These are phyloP conservation scores for Haematococcus lacustris DNA, from an alignment of 139 green algal genomes.

Conservation along the genomic window DNA sequence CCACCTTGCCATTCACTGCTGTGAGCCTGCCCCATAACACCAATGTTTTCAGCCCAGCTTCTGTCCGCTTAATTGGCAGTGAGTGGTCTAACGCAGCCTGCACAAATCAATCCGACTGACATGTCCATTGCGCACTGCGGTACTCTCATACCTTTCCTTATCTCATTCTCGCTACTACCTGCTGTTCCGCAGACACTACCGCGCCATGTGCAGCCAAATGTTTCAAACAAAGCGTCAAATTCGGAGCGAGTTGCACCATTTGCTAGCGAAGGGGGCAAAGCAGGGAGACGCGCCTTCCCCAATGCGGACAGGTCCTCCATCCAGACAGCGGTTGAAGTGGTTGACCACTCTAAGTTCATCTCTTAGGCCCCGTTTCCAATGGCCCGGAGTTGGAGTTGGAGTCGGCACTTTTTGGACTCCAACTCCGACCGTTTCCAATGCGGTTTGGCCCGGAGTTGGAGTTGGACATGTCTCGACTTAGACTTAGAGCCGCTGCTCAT, in stretches of 20 bases:
- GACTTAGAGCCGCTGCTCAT: too few species aligned
- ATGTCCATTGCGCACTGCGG: not conserved
- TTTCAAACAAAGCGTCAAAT: slow-evolving; percentile 52
- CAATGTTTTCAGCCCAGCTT: slow-evolving; percentile 49
- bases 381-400: too few species aligned
- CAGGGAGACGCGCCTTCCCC: too few species aligned
- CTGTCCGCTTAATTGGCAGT: slow-evolving; percentile 54
- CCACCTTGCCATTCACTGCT: slow-evolving; percentile 57
- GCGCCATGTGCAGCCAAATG: slow-evolving; percentile 49
- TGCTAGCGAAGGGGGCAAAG: too few species aligned
- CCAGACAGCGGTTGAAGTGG: too few species aligned
- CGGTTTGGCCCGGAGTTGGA: too few species aligned
- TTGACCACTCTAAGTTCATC: too few species aligned
- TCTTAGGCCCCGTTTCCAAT: too few species aligned
- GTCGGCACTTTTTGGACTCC: too few species aligned
- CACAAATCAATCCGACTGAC: not conserved
- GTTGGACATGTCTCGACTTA: too few species aligned
- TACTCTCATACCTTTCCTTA: not conserved
- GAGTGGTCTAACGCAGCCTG: slow-evolving; percentile 58
- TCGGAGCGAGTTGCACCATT: slow-evolving; percentile 56
- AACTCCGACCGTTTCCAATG: too few species aligned
- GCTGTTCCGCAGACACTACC: slow-evolving; percentile 51
- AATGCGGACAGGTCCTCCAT: too few species aligned
- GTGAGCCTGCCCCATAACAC: slow-evolving; percentile 51
- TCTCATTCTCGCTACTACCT: slow-evolving; percentile 14